Conservation (phyloP, 2,329 filamentous ascomycete species). For the Fusarium sp. region DNA sequence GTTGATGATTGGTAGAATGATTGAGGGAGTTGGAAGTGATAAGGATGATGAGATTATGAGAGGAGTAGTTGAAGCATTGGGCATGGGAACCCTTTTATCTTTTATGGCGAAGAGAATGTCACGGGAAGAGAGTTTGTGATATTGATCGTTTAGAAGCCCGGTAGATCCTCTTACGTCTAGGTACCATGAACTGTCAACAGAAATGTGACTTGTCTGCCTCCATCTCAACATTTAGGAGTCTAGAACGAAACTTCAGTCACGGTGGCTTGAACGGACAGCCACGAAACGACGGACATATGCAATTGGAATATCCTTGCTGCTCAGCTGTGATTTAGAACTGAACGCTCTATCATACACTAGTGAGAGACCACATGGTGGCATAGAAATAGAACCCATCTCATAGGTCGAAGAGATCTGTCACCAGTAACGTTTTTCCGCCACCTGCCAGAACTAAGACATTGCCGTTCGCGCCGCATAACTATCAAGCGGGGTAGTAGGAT, state of each 20-base stretch:
- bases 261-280: rapidly evolving
- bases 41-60: not conserved
- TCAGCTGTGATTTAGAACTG: not conserved
- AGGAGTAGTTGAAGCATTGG: not conserved
- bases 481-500: not conserved
- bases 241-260: not conserved
- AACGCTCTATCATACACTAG: too few species aligned
- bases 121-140: not conserved
- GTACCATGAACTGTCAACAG: not conserved
- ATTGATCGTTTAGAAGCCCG: rapidly evolving
- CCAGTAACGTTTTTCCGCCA: not conserved
- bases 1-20: rapidly evolving
- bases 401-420: not conserved
- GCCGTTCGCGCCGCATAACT: not conserved
- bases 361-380: too few species aligned
- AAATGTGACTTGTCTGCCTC: not conserved
- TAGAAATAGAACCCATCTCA: not conserved
- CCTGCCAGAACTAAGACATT: not conserved
- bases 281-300: rapidly evolving
- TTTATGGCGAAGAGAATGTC: not conserved
- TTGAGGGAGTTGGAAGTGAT: not conserved
- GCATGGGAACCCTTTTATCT: not conserved
- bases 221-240: not conserved
- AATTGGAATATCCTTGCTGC: not conserved
- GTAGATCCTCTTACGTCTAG: rapidly evolving